A percentile compares a stretch with the other conserved stretches of the same genome.
Conservation (phyloP, 441 rosid species). For the Manihot esculenta region DNA sequence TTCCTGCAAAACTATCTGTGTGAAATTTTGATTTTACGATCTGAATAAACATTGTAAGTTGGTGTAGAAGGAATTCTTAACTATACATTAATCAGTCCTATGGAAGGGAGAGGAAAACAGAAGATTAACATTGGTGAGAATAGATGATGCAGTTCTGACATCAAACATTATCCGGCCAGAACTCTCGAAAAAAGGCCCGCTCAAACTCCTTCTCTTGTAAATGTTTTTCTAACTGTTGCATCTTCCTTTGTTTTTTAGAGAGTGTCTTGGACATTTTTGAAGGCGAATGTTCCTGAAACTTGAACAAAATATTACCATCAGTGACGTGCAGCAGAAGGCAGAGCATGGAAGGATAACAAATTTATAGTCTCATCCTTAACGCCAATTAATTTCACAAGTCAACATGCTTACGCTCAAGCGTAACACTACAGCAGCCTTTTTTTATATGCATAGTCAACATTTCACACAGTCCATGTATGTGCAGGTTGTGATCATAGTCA, state of each 20-base stretch:
- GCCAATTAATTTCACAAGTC: not conserved
- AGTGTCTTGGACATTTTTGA: slow-evolving; percentile 48
- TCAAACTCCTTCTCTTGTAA: slow-evolving; percentile 75
- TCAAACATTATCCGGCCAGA: slow-evolving; percentile 97
- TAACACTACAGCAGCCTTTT: too few species aligned
- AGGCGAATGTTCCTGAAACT: slow-evolving; percentile 45
- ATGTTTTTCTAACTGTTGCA: slow-evolving; percentile 59
- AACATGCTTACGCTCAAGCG: not conserved
- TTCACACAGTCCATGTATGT: too few species aligned
- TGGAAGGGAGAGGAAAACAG: not conserved
- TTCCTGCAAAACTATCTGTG: not conserved
- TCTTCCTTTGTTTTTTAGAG: slow-evolving; percentile 67
- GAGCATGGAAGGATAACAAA: not conserved
- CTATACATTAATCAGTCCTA: not conserved
- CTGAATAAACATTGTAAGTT: not conserved
- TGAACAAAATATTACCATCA: slow-evolving; percentile 1
- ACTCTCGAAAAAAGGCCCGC: slow-evolving; percentile 74
- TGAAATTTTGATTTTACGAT: not conserved
- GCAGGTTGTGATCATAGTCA: too few species aligned
- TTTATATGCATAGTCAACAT: too few species aligned
- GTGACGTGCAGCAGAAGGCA: slow-evolving; percentile 3
- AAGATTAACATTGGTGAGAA: too few species aligned
- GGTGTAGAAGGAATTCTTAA: not conserved
- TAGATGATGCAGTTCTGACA: not conserved
- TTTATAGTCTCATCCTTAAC: too few species aligned